Percentiles rank a stretch among this genome's conserved stretches.
Evolutionary conservation across 2,329 filamentous ascomycete species (phyloP).

Genomic region (Pestalotiopsis sp.): DNA sequence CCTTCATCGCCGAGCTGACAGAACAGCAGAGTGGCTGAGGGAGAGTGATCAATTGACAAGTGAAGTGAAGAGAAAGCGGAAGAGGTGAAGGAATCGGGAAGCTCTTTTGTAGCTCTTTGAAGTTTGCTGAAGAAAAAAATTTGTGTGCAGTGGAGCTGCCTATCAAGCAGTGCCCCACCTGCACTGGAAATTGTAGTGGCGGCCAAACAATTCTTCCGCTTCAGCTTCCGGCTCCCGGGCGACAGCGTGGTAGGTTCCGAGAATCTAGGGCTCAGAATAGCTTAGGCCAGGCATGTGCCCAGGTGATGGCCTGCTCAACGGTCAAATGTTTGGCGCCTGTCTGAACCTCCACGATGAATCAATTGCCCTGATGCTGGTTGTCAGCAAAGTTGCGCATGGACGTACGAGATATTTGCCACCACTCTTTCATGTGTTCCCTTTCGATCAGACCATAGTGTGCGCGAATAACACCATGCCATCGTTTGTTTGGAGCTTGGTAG

Average conservation of each 20-base stretch:
- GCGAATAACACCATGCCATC: not conserved
- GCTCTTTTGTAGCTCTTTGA: not conserved
- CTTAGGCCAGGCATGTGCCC: not conserved
- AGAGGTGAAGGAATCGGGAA: not conserved
- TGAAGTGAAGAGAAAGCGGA: conserved; percentile 1
- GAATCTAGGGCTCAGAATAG: not conserved
- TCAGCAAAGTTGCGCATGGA: not conserved
- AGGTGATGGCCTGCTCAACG: not conserved
- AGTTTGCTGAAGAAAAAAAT: not conserved
- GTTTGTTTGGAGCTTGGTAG: too few relatives aligned
- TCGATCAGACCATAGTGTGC: not conserved
- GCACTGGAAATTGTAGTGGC: not conserved
- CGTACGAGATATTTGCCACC: not conserved
- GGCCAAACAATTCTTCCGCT: not conserved
- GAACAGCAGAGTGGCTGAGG: conserved; percentile 13
- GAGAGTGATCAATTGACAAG: not conserved
- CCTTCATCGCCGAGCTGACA: conserved; percentile 6
- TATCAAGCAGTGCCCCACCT: not conserved
- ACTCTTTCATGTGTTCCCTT: not conserved
- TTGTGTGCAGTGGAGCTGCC: not conserved
- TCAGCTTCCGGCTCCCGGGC: not conserved
- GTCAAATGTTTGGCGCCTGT: not conserved
- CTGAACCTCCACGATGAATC: not conserved
- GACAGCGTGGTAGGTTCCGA: not conserved
- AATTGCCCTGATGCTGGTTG: not conserved